phyloP scores from a whole-genome alignment of 83 land plant species.

The Picea mariana region DNA sequence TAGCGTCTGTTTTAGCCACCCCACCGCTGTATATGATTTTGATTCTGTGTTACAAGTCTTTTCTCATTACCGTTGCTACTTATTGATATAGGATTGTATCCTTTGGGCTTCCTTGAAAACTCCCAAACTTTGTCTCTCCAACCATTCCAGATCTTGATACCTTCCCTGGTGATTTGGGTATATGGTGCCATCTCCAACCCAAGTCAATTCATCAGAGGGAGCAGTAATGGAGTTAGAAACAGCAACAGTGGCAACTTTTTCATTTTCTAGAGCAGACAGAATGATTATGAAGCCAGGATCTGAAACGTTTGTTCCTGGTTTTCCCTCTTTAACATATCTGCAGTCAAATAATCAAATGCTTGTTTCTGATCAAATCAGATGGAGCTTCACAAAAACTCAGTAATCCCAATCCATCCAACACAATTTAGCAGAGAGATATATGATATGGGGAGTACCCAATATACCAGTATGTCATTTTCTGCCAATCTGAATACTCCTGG shows the following conservation, averaged over 20 bases:
- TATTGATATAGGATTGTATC: too few relatives aligned
- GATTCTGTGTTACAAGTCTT: too few relatives aligned
- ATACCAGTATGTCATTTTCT: background rate
- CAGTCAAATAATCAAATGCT: background rate
- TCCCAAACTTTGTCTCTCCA: background rate
- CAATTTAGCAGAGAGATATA: slow-evolving; percentile 15
- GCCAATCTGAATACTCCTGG: background rate
- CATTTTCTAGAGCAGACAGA: background rate
- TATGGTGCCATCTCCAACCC: background rate
- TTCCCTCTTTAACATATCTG: background rate
- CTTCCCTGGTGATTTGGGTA: background rate
- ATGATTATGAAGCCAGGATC: background rate
- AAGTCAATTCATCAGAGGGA: background rate
- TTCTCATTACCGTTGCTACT: too few relatives aligned
- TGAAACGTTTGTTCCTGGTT: slow-evolving; percentile 1
- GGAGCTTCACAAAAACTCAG: background rate
- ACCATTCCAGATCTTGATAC: background rate
- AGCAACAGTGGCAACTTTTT: background rate
- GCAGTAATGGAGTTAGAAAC: background rate
- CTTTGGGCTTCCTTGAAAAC: background rate
- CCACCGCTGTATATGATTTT: too few relatives aligned
- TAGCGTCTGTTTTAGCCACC: too few relatives aligned
- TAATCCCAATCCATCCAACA: background rate
- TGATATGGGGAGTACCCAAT: background rate
- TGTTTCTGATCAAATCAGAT: slow-evolving; percentile 1